Base-by-base conservation (phyloP, 192 early-diverging fungal species). In the Diversispora epigaea region DNA sequence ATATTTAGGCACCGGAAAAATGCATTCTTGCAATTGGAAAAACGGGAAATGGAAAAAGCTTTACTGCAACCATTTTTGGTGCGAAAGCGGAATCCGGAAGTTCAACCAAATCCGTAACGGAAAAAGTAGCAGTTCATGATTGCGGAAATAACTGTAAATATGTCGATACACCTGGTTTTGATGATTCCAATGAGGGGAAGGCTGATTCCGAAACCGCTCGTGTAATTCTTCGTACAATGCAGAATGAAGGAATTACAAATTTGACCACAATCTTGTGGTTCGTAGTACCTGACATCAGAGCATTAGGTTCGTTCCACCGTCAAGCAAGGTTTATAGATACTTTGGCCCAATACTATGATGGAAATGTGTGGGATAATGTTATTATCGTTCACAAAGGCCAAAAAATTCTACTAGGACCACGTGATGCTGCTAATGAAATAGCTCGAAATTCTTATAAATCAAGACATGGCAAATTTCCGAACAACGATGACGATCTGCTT, bases 31-130 rank as follows among this genome's bases (percentile, higher is more conserved):
- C 67, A 32, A 10, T 68, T n/a, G 67, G 67, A 52, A 52, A 47
- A 3, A 68, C 67, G 0, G 67, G 67, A 0, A 47, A 50, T 12
- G 67, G 67, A 3, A 68, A 73, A 65, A 73, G 71, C 11, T 70
- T 73, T 73, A 73, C 71, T 39, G 71, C 21, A 73, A 73, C n/a
- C 3, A 47, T 73, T 47, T 73, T 73, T 65, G 71, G 71, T 7
- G 71, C 71, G 10, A 11, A 41, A 21, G 62, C 14, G 14, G 46
- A 6, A 73, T 21, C 68, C 9, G 21, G 71, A 22, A 5, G 68
- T 73, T 19, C n/a, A 65, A 21, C 39, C 14, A 73, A 44, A 4
- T 73, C 71, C 10, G 10, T 10, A 45, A 73, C 71, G 15, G 1
- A 40, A 19, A 25, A 71, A 65, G 67, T 73, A 10, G 40, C 40